These are phyloP conservation scores for Tolypocladium tundrense DNA, from an alignment of 2,329 filamentous ascomycete genomes.

Conservation along the genomic window DNA sequence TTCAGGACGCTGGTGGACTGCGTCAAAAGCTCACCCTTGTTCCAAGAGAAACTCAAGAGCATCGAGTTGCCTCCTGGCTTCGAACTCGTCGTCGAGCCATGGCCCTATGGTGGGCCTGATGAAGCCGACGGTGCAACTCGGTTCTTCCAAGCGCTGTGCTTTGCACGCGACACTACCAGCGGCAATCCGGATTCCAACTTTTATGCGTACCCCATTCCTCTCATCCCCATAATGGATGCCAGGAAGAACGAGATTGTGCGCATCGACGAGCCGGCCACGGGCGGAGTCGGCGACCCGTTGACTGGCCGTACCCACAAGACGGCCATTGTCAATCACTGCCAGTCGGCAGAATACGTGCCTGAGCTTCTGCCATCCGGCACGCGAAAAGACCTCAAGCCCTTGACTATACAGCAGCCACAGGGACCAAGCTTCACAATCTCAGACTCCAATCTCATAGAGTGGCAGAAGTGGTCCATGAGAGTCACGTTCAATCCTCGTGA, in stretches of 20 bases:
- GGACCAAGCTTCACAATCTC: conserved; percentile 30
- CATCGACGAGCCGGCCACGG: conserved; percentile 23
- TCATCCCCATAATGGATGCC: conserved; percentile 31
- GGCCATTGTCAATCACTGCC: conserved; percentile 18
- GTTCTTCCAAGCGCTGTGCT: conserved; percentile 23
- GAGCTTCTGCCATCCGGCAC: conserved; percentile 29
- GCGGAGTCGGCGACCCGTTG: conserved; percentile 16
- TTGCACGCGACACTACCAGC: conserved; percentile 17
- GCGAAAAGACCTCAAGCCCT: conserved; percentile 45
- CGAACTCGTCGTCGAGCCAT: conserved; percentile 21
- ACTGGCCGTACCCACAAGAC: conserved; percentile 8
- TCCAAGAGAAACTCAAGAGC: conserved; percentile 18
- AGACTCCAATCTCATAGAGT: conserved; percentile 33
- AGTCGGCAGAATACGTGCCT: conserved; percentile 27
- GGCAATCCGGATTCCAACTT: conserved; percentile 40
- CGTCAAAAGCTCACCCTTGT: conserved; percentile 16
- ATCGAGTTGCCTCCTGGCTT: conserved; percentile 16
- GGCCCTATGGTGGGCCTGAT: conserved; percentile 21
- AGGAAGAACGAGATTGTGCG: conserved; percentile 19
- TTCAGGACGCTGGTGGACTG: conserved; percentile 24
- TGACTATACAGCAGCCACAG: conserved; percentile 34
- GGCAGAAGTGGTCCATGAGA: conserved; percentile 60
- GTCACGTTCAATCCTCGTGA: conserved; percentile 62
- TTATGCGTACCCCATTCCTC: conserved; percentile 43
- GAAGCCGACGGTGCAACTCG: conserved; percentile 16